Percentiles rank a stretch among this genome's conserved stretches.
These are phyloP conservation scores for Penicillium lagena DNA, from an alignment of 495 filamentous ascomycete genomes.

Conservation along the genomic window DNA sequence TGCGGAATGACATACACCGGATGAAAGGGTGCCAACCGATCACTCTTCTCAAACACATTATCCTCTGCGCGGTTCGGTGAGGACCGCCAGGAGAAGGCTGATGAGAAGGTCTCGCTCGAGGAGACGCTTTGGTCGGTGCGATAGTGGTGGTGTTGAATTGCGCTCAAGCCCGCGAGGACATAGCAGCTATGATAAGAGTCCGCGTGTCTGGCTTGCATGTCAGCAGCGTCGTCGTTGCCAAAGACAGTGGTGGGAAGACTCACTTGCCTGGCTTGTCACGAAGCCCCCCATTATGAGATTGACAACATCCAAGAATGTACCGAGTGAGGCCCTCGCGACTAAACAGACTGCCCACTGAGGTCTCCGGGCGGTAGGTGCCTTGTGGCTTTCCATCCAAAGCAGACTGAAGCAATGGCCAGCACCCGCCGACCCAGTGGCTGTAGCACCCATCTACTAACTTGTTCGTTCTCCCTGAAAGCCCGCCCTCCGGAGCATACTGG, in stretches of 20 bases:
- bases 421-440: constrained; percentile 93
- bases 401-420: constrained; percentile 88
- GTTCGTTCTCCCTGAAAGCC: constrained; percentile 89
- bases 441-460: constrained; percentile 98
- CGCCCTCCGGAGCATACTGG: constrained; percentile 88
- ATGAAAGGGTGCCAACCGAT: constrained; percentile 53
- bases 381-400: constrained; percentile 49
- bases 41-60: constrained; percentile 41
- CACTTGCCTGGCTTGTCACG: constrained; percentile 92
- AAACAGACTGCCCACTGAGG: constrained; percentile 51
- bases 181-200: constrained; percentile 94
- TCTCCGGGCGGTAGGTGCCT: constrained; percentile 9
- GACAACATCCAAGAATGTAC: constrained; percentile 86
- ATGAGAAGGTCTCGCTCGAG: constrained; percentile 31
- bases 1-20: constrained; percentile 83
- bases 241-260: constrained; percentile 23
- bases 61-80: constrained; percentile 40
- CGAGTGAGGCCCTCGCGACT: constrained; percentile 76
- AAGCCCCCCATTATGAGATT: constrained; percentile 71
- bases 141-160: constrained; percentile 68
- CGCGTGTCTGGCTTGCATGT: constrained; percentile 46
- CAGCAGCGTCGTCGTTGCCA: constrained; percentile 4
- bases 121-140: constrained; percentile 40
- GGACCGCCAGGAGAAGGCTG: constrained; percentile 63
- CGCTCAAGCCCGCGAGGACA: constrained; percentile 77